Evolutionary conservation across 2,329 filamentous ascomycete species (phyloP), one percentile per base, ranked within the genome.

Genomic region (Fusarium heterosporum): DNA sequence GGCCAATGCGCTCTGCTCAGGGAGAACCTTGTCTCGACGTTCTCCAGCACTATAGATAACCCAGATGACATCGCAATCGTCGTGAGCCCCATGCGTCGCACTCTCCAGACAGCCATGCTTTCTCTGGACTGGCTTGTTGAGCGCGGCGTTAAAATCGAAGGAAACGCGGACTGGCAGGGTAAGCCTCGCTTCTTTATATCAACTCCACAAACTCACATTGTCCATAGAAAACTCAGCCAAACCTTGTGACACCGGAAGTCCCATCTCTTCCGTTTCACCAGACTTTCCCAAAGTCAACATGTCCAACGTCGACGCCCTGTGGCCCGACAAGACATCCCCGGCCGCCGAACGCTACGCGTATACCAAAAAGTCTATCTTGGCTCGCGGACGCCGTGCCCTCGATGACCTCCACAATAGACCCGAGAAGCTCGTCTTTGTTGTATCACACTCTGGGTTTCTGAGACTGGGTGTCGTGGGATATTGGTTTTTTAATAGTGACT

Each of bases 141-240:
- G 19, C 77, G 76, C 41, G 85, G 85, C 2, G 78, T 89, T 19
- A 82, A 80, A 43, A 80, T 90, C 25, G 77, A 84, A 46, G 84
- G 85, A 2, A 82, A 87, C 70, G 87, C 89, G 6, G 81, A 82
- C 54, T 91, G 89, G 89, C 89, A 91, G 80, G 86, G 86, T 88
- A 74, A 55, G 72, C 16, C 25, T 14, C 16, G 16, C 34, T 12
- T n/a, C 3, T 22, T 8, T 4, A 8, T 2, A 14, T 25, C 25
- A 38, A 28, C 19, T 17, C 12, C 40, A 41, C 32, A 19, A 26
- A 13, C 40, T 51, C 14, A 51, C 60, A 42, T 29, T 28, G 3
- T 3, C 14, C 2, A 3, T 26, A 86, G 85, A 87, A 77, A 87
- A 83, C 68, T 83, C 84, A 4, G 73, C 74, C 28, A 78, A 86